Base-by-base conservation (phyloP, 2,329 filamentous ascomycete genomes). In the Monosporascus sp. region DNA sequence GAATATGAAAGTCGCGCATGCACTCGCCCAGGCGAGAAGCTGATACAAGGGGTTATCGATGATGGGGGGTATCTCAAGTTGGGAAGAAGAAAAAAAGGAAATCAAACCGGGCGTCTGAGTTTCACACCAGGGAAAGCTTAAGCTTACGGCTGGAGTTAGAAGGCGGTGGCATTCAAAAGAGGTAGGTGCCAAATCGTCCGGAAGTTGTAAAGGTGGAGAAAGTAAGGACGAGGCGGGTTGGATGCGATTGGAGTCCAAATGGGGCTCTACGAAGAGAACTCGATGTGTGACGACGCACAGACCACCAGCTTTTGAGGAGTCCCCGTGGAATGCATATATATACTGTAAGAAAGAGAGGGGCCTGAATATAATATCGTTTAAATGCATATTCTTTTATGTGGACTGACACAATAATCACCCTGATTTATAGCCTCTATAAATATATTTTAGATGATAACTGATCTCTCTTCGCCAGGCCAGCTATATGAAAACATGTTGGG, bases 141-240 rank as follows among this genome's bases (percentile, higher is more conserved):
- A 43, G 9, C 14, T 14, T 43, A 34, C 31, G 14, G 31, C 11
- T 34, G 11, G 31, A 34, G 31, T 2, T 2, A 11, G 31, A 19
- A 14, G 40, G 11, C 31, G 40, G 40, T 43, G 40, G 20, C 19
- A 43, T 19, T 43, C 19, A 43, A 40, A 36, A 43, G 40, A 43
- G 40, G 40, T 43, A 43, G 40, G 40, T 43, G 40, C 17, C 17
- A 19, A 40, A 40, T 40, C 38, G 38, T 17, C 38, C 20, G 40
- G 40, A 43, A 9, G 19, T 40, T 19, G 19, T 20, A 24, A 43
- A 43, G 40, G 40, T 43, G 40, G 40, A 43, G 40, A 43, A 43
- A 14, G 19, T 14, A 11, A 24, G 40, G 40, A 43, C 46, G 52
- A 45, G 38, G 56, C 53, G 48, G 49, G 54, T 59, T 53, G 59